Evolutionary conservation across 73 alveolate species (phyloP).

Genomic region (Tetrahymena elliotti): DNA sequence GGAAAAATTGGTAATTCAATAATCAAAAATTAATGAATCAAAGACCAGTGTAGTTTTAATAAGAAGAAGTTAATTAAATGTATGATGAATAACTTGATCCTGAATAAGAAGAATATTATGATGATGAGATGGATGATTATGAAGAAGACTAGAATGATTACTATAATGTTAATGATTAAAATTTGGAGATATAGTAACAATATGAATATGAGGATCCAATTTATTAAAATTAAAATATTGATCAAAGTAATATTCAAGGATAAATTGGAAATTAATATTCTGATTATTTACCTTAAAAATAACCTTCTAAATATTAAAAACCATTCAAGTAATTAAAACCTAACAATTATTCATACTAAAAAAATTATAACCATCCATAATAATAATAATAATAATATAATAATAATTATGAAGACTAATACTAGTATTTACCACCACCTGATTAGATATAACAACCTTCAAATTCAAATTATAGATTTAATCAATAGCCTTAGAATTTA

Average conservation of each 20-base stretch:
- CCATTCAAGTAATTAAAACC: neutral
- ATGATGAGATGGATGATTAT: neutral
- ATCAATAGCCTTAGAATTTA: neutral
- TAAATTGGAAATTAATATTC: too few relatives aligned
- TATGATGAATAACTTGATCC: neutral
- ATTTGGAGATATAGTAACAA: neutral
- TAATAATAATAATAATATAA: too few relatives aligned
- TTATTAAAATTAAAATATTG: too few relatives aligned
- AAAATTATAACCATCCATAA: neutral
- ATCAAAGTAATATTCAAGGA: neutral
- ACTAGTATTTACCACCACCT: neutral
- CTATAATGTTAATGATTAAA: neutral
- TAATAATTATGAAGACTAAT: neutral
- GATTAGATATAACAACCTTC: neutral
- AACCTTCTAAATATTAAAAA: neutral
- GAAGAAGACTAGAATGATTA: neutral
- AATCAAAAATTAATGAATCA: too few relatives aligned
- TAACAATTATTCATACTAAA: too few relatives aligned
- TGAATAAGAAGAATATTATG: neutral
- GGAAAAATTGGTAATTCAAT: neutral
- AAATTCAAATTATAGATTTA: neutral
- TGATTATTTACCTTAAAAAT: neutral
- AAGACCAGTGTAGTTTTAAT: neutral
- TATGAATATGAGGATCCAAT: neutral
- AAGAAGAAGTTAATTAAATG: neutral